Evolutionary conservation across 768 basidiomycete genomes (phyloP), one percentile per base, ranked within the genome.

Genomic region (Kondoa subrosea): DNA sequence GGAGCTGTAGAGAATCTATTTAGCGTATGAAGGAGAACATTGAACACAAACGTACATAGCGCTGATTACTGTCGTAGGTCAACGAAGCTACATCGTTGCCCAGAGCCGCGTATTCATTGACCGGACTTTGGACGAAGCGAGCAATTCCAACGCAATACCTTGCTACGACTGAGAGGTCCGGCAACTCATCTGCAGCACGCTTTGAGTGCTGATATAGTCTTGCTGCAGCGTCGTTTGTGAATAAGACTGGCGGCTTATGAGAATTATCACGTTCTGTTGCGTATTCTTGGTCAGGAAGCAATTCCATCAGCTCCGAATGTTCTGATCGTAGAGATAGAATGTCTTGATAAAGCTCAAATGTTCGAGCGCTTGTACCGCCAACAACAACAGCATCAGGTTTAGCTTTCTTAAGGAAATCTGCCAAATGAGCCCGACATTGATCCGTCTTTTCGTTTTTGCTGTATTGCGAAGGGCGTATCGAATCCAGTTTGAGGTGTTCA

Each of bases 61-160:
- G 86, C 75, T 97, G 95, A 62, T 91, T 85, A 29, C 90, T 85
- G 69, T 89, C 85, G 70, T 91, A 88, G 0, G 85, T 83, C 67
- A 97, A 84, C 3, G 89, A 85, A 1, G 84, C 79, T 63, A 97
- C 85, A 77, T 95, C 90, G 14, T 82, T 70, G 1, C 92, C 93
- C 50, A 97, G 79, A 1, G 92, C 89, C 21, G 89, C 87, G 75
- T 88, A 92, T 76, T 97, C 95, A 74, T 89, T 93, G 72, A 97
- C 77, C 1, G 95, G 95, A 74, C 85, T 93, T 78, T 97, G 95
- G 3, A 84, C 81, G 74, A 91, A 97, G 67, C 95, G 85, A 50
- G 91, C 92, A 71, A 99, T 79, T 65, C 90, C 95, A 61, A 97
- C 82, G 74, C 93, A 96, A 75, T 96, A 99, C 76, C 89, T 88